Conservation (phyloP, 78 protist species). For the Salpingoeca rosetta region DNA sequence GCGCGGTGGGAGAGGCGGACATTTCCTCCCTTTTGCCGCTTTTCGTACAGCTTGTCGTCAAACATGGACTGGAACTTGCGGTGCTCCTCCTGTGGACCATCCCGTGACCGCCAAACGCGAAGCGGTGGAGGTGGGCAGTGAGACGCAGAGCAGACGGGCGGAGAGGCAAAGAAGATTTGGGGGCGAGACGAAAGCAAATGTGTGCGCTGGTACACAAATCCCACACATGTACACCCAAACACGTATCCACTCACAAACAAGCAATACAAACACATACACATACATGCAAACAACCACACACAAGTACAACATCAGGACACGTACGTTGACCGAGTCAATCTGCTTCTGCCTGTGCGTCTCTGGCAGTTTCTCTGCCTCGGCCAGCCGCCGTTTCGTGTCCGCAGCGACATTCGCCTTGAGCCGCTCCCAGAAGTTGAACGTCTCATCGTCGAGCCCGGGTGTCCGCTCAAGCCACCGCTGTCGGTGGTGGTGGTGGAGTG, state of each 20-base stretch:
- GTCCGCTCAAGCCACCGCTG: conserved; percentile 66
- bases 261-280: conserved; percentile 2
- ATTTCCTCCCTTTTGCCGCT: conserved; percentile 30
- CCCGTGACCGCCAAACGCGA: no score
- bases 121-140: no score
- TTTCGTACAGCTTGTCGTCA: conserved; percentile 28
- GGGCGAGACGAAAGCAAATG: no score
- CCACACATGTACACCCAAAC: not conserved
- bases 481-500: not conserved
- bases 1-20: conserved; percentile 44
- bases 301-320: no score
- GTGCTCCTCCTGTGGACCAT: conserved; percentile 26
- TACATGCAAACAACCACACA: no score
- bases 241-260: not conserved
- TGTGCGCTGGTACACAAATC: not conserved
- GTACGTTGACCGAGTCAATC: no score
- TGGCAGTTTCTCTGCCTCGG: no score
- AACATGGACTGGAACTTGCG: conserved; percentile 37
- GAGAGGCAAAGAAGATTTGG: no score
- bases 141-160: no score
- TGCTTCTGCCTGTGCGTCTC: no score
- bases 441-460: conserved; percentile 36
- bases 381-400: no score
- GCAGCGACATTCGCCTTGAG: conserved; percentile 34
- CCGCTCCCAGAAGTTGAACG: conserved; percentile 38